Evolutionary conservation across 2,329 filamentous ascomycete species (phyloP), one percentile per base, ranked within the genome.

Genomic region (Colletotrichum theobromicola): DNA sequence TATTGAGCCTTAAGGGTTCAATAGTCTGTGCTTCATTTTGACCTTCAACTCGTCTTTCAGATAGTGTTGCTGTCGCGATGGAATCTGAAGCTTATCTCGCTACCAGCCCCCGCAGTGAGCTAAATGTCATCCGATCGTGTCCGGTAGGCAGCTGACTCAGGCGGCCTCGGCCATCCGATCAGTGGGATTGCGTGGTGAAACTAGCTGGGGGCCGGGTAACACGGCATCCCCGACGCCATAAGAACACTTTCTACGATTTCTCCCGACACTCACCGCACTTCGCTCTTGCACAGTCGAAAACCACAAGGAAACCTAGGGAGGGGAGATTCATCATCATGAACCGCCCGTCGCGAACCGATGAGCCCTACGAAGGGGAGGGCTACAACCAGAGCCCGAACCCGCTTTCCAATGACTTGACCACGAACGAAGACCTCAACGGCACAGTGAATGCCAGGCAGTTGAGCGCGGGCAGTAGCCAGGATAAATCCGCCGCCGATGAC

Each of bases 341-440:
- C 71, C 75, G 74, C n/a, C 75, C 75, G 5, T 76, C 75, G n/a
- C 62, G 74, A 60, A 77, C 75, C 21, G 70, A 77, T n/a, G 76
- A 77, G 58, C 76, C 76, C 21, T 73, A 72, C 37, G 67, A 75
- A 28, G 76, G 68, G 12, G 82, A 82, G 35, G 81, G 79, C 63
- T 87, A 83, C 78, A 89, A 89, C 76, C 87, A 89, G 79, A 88
- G 82, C 74, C 88, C 88, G 4, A 82, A 84, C 76, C 81, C 82
- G 5, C 80, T 89, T 28, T 84, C 85, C n/a, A 82, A 82, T 65
- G 87, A 88, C 76, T 80, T 85, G 34, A 89, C 86, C 7, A 89
- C 87, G 24, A 83, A 85, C 61, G 85, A 85, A 65, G 87, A 88
- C 70, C 79, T 89, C 62, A 84, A 85, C 76, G 82, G 83, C 64